Conservation (phyloP, 345 rosid species). For the Citrus trifoliata region DNA sequence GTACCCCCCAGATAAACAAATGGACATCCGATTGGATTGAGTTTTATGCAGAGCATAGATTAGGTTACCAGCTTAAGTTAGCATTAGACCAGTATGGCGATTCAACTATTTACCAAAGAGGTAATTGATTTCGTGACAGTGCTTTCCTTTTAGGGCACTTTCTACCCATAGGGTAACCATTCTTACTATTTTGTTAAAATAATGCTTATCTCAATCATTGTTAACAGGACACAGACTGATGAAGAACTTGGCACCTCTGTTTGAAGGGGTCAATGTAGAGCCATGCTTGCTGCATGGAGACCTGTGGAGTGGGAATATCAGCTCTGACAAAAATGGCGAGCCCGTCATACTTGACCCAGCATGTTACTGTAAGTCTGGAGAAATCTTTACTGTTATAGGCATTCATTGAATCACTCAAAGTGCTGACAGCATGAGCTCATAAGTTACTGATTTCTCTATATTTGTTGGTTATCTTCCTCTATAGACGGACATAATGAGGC, state of each 20-base stretch:
- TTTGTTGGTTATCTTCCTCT: not conserved
- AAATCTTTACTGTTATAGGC: not conserved
- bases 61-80: slow-evolving; percentile 84
- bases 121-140: slow-evolving; percentile 25
- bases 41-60: slow-evolving; percentile 80
- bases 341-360: slow-evolving; percentile 98
- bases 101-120: slow-evolving; percentile 70
- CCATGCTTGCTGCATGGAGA: slow-evolving; percentile 97
- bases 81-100: slow-evolving; percentile 68
- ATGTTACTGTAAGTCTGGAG: slow-evolving; percentile 66
- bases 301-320: slow-evolving; percentile 93
- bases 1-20: slow-evolving; percentile 87
- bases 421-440: not conserved
- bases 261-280: slow-evolving; percentile 56
- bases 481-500: slow-evolving; percentile 94
- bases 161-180: not conserved
- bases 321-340: slow-evolving; percentile 69
- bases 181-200: too few relatives aligned
- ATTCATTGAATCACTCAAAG: not conserved
- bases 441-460: not conserved
- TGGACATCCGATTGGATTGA: slow-evolving; percentile 89
- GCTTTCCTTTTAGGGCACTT: not conserved
- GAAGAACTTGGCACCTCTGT: slow-evolving; percentile 71
- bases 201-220: not conserved
- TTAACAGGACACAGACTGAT: slow-evolving; percentile 67